Base-by-base conservation (phyloP, 352 stramenopile species). In the Globisporangium spiculum region DNA sequence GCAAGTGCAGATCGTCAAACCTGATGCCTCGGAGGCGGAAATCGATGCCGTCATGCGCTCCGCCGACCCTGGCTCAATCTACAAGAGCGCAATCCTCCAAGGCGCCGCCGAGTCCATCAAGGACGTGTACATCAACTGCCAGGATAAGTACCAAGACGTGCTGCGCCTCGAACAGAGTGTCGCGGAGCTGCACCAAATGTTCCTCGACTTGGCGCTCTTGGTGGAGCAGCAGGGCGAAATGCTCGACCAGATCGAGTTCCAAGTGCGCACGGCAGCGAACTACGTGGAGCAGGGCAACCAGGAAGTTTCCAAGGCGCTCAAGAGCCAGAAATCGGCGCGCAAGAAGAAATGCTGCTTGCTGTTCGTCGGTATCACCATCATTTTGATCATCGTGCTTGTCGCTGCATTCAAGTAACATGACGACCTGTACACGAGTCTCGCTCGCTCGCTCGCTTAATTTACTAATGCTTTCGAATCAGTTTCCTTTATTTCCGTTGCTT, bases 111-210 rank as follows among this genome's bases (percentile, higher is more conserved):
- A 96, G 24, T 83, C 86, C 36, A 92, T 97, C 63, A 87, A 93
- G 58, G 89, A 98, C 73, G 83, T 98, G 41, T 98, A 98, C 74
- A 76, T 96, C 63, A 95, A 98, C 70, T 97, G 98, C 46, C 89
- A 97, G 65, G 96, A 98, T 70, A 99, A 99, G 74, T 99, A 99
- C 83, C 92, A 98, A 67, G 98, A 99, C 75, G 96, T 99, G 20
- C 80, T 99, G 41, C 91, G 90, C 44, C 79, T 99, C 20, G 97
- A 99, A 77, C 88, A 97, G 66, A 98, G 84, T 70, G 97, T 99
- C 27, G 91, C 96, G 1, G 97, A 99, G 72, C 81, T 99, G 27
- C 95, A 99, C 77, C 97, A 99, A 89, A 99, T 99, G 97, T 99
- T 99, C 77, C 80, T 99, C 56, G 98, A 99, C 80, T 91, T 99